Evolutionary conservation across 2,329 filamentous ascomycete genomes (phyloP), one percentile per base, ranked within the genome.

Genomic region (Penicillium vulpinum): DNA sequence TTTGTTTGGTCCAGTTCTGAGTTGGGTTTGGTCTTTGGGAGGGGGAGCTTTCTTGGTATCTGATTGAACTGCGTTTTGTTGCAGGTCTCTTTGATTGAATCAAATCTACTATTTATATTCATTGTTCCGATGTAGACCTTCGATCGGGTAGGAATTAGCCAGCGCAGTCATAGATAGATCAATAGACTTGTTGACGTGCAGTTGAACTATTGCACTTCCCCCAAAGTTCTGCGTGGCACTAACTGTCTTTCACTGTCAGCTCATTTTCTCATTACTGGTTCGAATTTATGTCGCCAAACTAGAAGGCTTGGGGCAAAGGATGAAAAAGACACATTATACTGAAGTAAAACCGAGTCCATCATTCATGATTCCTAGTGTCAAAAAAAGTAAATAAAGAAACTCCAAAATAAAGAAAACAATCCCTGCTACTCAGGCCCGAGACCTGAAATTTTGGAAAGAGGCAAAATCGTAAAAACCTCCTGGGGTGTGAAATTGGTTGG

Each of bases 281-380:
- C 8, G n/a, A 21, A 22, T 24, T 24, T 7, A 28, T 2, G 5
- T 16, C 5, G 13, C 5, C 24, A 39, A 22, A 13, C 6, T 21
- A 35, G 24, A 35, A 28, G 33, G 21, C 31, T 22, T 21, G 1
- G 0, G 21, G 10, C 22, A 8, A 28, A 29, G 10, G 15, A 26
- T 15, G 1, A 11, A 15, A 5, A 13, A 2, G 28, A 11, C 7
- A 16, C 21, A 28, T 13, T 28, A 36, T 44, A 38, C 31, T 16
- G 38, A 29, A 47, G 29, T 50, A 50, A 56, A 50, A 35, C 35
- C 11, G 31, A 58, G 52, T 60, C 59, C 63, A 57, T 63, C 44
- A 64, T 54, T 66, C 62, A 48, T 63, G 58, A 66, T 58, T 58
- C 61, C 61, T 39, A 56, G 51, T 39, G 50, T 39, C 44, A 41